A percentile compares a stretch with the other conserved stretches of the same genome.
These are phyloP conservation scores for Tolypocladium pustulatum DNA, from an alignment of 2,329 filamentous ascomycete genomes.

Conservation along the genomic window DNA sequence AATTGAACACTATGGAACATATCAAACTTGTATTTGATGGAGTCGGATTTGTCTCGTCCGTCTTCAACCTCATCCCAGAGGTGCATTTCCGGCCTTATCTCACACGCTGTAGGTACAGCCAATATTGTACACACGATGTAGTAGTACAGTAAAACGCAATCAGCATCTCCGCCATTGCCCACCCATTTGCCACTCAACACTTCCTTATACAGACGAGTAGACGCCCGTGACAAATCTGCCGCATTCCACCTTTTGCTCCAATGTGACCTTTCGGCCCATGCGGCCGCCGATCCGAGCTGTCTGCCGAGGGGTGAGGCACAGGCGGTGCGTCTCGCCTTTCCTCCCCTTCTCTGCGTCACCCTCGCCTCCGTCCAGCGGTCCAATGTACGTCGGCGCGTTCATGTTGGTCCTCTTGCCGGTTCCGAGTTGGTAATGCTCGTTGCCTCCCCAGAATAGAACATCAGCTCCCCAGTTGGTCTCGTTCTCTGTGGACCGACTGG, in stretches of 20 bases:
- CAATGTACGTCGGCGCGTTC: constrained; percentile 66
- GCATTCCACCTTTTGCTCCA: constrained; percentile 85
- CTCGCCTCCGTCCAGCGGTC: constrained; percentile 54
- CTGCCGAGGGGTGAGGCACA: constrained; percentile 70
- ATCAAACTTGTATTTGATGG: neutral
- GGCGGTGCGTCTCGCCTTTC: constrained; percentile 55
- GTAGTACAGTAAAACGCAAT: neutral
- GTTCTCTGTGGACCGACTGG: constrained; percentile 41
- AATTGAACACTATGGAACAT: too few relatives aligned
- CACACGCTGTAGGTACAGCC: neutral
- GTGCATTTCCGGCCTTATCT: neutral
- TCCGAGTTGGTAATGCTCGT: constrained; percentile 87
- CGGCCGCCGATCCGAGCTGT: constrained; percentile 53
- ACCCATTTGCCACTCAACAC: neutral
- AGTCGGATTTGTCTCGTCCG: neutral
- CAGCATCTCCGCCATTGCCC: neutral
- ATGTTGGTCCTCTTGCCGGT: constrained; percentile 81
- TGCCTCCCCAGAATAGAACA: constrained; percentile 87
- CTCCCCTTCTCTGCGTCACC: constrained; percentile 51
- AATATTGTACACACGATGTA: neutral
- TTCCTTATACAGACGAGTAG: constrained; percentile 52
- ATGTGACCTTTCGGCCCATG: constrained; percentile 56
- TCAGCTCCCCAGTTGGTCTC: constrained; percentile 85
- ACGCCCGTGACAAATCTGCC: constrained; percentile 73
- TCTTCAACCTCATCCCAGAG: neutral